Conservation (phyloP, 2,329 filamentous ascomycete species). For the Pestalotiopsis fici region DNA sequence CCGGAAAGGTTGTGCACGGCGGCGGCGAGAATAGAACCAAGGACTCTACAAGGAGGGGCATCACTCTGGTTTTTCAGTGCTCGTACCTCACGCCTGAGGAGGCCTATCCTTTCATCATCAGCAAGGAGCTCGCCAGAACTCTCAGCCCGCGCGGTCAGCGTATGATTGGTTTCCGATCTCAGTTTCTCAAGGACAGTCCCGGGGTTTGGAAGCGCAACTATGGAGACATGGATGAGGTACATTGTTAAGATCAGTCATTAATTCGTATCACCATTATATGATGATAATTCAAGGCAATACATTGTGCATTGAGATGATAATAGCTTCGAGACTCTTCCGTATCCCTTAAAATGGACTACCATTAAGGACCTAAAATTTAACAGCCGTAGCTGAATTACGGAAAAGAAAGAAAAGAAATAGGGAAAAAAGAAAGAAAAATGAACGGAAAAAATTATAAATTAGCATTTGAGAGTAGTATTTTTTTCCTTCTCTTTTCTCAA, state of each 20-base stretch:
- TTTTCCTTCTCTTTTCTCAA: no score
- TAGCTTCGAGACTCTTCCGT: not conserved
- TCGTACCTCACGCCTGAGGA: slow-evolving; percentile 28
- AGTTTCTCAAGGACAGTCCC: slow-evolving; percentile 25
- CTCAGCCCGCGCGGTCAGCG: slow-evolving; percentile 22
- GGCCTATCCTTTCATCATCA: slow-evolving; percentile 25
- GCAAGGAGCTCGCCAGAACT: slow-evolving; percentile 17
- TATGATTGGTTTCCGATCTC: slow-evolving; percentile 28
- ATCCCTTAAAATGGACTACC: not conserved
- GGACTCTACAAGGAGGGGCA: slow-evolving; percentile 18
- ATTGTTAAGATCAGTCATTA: slow-evolving; percentile 2
- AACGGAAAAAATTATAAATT: no score
- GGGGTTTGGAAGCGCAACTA: slow-evolving; percentile 27
- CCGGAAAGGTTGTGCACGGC: slow-evolving; percentile 32
- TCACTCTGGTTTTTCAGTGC: slow-evolving; percentile 24
- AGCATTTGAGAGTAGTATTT: no score
- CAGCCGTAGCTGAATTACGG: no score
- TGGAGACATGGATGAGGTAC: slow-evolving; percentile 10
- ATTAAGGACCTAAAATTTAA: not conserved
- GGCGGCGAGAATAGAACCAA: slow-evolving; percentile 29
- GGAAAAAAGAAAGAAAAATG: no score
- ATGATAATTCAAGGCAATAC: not conserved
- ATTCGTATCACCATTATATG: no score
- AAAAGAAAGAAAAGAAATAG: no score
- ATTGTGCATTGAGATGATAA: not conserved